Evolutionary conservation across 1,139 yeast species (phyloP).

Genomic region (Keqinozyma sinolaborantium): DNA sequence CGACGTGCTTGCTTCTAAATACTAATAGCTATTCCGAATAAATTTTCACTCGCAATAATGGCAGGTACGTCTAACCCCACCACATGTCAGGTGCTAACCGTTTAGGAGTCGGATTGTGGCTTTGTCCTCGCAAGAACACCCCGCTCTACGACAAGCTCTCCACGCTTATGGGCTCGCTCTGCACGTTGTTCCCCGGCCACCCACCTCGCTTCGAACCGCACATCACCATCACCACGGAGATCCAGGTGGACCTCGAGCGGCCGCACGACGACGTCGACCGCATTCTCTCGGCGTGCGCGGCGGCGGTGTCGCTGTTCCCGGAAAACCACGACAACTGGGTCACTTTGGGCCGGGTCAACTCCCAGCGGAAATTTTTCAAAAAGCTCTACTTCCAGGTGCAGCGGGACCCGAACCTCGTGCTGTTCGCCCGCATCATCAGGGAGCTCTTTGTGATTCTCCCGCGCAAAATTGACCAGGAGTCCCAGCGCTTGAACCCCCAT

Average conservation of each 20-base stretch:
- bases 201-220: conserved; percentile 71
- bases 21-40: conserved; percentile 19
- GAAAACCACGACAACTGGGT: conserved; percentile 34
- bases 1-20: conserved; percentile 45
- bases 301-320: conserved; percentile 54
- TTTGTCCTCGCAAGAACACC: conserved; percentile 60
- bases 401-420: conserved; percentile 54
- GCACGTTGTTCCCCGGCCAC: conserved; percentile 69
- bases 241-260: conserved; percentile 38
- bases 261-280: conserved; percentile 55
- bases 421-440: conserved; percentile 66
- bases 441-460: conserved; percentile 61
- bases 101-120: conserved; percentile 67
- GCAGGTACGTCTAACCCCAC: conserved; percentile 1
- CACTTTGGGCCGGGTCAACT: conserved; percentile 33
- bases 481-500: conserved; percentile 36
- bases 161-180: conserved; percentile 61
- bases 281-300: conserved; percentile 62
- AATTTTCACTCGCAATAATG: no score
- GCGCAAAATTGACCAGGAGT: conserved; percentile 31
- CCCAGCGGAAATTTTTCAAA: conserved; percentile 50
- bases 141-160: conserved; percentile 54
- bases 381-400: conserved; percentile 61
- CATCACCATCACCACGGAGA: conserved; percentile 65
- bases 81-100: conserved; percentile 9